Conservation (phyloP, 1,139 yeast species). For the Blastobotrys buckinghamii region DNA sequence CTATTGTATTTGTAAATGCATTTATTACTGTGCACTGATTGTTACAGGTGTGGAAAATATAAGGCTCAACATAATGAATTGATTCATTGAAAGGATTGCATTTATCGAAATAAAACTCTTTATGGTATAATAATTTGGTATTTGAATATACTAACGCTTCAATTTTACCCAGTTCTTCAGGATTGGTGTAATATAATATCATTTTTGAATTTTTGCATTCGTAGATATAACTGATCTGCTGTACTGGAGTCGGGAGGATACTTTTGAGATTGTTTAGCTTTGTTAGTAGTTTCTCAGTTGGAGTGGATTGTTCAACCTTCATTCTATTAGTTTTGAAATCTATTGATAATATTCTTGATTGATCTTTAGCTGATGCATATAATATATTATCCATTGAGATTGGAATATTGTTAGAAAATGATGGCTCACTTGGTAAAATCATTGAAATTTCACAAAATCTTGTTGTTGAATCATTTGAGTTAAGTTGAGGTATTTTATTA, state of each 20-base stretch:
- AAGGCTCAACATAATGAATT: slow-evolving; percentile 2
- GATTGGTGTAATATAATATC: background rate
- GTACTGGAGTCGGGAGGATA: background rate
- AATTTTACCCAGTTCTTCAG: background rate
- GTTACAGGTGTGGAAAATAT: background rate
- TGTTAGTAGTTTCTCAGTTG: background rate
- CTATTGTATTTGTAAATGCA: background rate
- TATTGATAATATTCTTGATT: background rate
- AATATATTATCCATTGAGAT: background rate
- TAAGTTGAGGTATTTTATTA: slow-evolving; percentile 5
- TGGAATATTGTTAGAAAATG: slow-evolving; percentile 2
- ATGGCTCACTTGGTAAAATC: slow-evolving; percentile 3
- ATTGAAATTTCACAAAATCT: background rate
- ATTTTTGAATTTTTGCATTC: background rate
- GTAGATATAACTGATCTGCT: background rate
- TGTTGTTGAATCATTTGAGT: too few species aligned
- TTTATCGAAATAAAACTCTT: slow-evolving; percentile 1
- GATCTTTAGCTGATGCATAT: background rate
- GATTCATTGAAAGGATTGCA: slow-evolving; percentile 2
- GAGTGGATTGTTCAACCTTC: background rate
- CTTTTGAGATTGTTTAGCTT: background rate
- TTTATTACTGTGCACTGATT: background rate
- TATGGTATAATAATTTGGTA: background rate
- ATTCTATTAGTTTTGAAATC: background rate
- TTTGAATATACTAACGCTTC: background rate